Percentiles rank a stretch among this genome's conserved stretches.
Conservation (phyloP, 768 basidiomycete species). For the Myochromella boudieri region DNA sequence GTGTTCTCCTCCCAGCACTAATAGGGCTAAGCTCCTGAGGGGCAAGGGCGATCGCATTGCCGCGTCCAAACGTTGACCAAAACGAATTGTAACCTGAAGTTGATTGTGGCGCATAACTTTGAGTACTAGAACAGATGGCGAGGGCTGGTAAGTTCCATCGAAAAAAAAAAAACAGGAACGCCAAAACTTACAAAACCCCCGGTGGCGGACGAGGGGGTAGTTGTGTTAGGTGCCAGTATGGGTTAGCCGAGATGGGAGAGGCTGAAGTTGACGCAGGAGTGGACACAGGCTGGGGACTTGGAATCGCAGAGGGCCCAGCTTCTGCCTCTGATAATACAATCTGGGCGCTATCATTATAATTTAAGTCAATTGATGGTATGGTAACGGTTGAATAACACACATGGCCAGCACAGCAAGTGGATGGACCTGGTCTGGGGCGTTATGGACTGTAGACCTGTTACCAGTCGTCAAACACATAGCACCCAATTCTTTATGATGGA, state of each 20-base stretch:
- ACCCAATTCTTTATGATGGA: not conserved
- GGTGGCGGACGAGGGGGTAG: not conserved
- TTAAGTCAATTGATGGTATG: not conserved
- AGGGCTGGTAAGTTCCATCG: not conserved
- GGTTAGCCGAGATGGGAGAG: not conserved
- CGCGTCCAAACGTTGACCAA: not conserved
- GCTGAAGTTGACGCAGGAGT: not conserved
- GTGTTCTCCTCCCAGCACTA: not conserved
- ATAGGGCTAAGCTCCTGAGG: not conserved
- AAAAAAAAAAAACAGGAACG: too few relatives aligned
- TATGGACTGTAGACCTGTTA: not conserved
- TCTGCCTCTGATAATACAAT: constrained; percentile 1
- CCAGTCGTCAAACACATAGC: not conserved
- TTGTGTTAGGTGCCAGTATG: constrained; percentile 8
- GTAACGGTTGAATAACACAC: not conserved
- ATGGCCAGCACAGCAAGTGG: constrained; percentile 3
- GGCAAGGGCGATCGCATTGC: too few relatives aligned
- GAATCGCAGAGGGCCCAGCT: not conserved
- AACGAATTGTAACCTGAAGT: not conserved
- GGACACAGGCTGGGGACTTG: not conserved
- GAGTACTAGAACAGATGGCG: not conserved
- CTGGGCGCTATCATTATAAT: not conserved
- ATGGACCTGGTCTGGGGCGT: constrained; percentile 1
- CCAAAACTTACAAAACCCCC: not conserved
- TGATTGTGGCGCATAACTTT: not conserved